phyloP scores from a whole-genome alignment of 371 early-diverging fungal genomes.

The Batkoa obscura region DNA sequence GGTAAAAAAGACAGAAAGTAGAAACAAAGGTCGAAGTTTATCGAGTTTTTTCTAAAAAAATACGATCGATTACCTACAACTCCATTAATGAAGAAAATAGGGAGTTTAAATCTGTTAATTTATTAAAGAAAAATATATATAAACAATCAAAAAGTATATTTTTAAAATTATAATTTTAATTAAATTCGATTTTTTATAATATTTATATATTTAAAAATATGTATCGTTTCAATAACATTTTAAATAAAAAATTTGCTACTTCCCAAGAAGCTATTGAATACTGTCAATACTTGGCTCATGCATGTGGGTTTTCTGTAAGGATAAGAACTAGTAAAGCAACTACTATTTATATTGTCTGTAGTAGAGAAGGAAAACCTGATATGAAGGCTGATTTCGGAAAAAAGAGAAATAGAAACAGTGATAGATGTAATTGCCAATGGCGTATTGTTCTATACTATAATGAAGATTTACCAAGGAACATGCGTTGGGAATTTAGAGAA shows the following conservation, averaged over 20 bases:
- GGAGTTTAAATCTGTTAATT: no score
- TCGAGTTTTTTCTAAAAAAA: no score
- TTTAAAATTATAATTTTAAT: no score
- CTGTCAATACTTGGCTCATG: conserved; percentile 2
- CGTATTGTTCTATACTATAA: background rate
- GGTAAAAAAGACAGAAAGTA: no score
- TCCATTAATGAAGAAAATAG: no score
- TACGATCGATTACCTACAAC: no score
- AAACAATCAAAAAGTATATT: no score
- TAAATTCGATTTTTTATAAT: no score
- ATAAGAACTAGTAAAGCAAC: conserved; percentile 1
- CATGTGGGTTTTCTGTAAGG: conserved; percentile 5
- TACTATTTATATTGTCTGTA: conserved; percentile 5
- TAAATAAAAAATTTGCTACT: background rate
- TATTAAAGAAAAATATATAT: no score
- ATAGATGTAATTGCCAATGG: conserved; percentile 6
- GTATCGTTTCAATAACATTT: conserved; percentile 1
- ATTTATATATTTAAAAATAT: background rate
- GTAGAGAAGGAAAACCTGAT: conserved; percentile 1
- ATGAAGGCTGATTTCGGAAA: background rate
- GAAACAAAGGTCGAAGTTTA: no score
- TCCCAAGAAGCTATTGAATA: conserved; percentile 5
- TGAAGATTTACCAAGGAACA: background rate
- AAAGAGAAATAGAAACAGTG: background rate
- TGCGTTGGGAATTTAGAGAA: conserved; percentile 1